Evolutionary conservation across 345 rosid species (phyloP), one percentile per base, ranked within the genome.

Genomic region (Rhodamnia rubescens): DNA sequence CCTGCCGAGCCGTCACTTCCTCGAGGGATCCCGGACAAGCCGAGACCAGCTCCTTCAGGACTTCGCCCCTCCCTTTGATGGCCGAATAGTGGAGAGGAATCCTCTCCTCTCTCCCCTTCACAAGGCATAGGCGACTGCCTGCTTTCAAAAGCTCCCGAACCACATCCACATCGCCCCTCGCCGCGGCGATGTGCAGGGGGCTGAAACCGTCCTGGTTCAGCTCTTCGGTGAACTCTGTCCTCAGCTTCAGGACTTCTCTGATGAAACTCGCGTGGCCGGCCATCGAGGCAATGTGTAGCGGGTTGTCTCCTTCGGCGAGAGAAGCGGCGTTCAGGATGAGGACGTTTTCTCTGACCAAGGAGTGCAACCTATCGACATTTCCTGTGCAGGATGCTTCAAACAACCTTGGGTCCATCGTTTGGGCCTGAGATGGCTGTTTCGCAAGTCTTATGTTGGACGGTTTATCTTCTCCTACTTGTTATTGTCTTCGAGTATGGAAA

Each of bases 31-130:
- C 74, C 0, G 90, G 88, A 53, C 89, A 86, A 47, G 92, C 88
- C 21, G 87, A 85, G 2, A 91, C 83, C 85, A 87, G 80, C 83
- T 87, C 88, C 78, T 85, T 75, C 36, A 90, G 74, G 86, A 87
- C 87, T 22, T 83, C 26, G 74, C 85, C 58, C 58, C 86, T 89
- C 12, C 92, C 89, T 54, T 89, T 88, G 83, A 86, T 87, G 26
- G 88, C 87, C 24, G 89, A 89, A 54, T 85, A 90, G 80, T 90
- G 92, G 84, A 90, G 91, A 15, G 90, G 85, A 82, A 89, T 83
- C 85, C 69, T 89, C 21, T 88, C 85, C 3, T 89, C 92, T 86
- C 86, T 87, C 49, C 93, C 92, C 86, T 92, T 90, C 82, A 89
- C 75, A 53, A 87, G 89, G 53, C 91, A 89, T 9, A 90, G 85